These are phyloP conservation scores for Axilococcus clingmanii DNA, from an alignment of 139 green algal species.

Conservation along the genomic window DNA sequence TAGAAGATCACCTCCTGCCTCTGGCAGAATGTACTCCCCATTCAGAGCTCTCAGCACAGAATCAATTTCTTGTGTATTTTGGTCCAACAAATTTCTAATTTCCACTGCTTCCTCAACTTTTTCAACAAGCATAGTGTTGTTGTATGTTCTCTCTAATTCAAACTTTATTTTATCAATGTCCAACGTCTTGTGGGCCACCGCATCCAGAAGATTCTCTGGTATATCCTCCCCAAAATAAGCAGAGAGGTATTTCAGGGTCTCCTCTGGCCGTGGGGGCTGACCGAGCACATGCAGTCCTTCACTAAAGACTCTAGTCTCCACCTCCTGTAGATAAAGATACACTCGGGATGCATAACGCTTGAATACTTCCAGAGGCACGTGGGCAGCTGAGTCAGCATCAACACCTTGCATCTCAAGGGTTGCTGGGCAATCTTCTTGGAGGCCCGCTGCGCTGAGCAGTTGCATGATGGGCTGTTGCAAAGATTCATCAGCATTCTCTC, in stretches of 20 bases:
- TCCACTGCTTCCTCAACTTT: conserved; percentile 59
- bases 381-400: conserved; percentile 27
- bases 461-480: conserved; percentile 51
- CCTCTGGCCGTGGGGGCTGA: conserved; percentile 26
- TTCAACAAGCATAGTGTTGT: neutral
- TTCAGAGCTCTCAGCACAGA: conserved; percentile 61
- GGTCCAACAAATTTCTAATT: conserved; percentile 66
- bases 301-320: conserved; percentile 92
- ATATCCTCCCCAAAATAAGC: conserved; percentile 65
- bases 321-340: conserved; percentile 75
- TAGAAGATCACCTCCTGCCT: conserved; percentile 88
- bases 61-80: conserved; percentile 76
- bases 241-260: conserved; percentile 56
- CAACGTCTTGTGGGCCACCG: conserved; percentile 25
- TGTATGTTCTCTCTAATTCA: neutral
- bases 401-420: conserved; percentile 29
- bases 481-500: conserved; percentile 39
- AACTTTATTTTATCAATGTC: neutral
- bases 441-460: conserved; percentile 27
- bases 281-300: conserved; percentile 92
- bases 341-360: conserved; percentile 56
- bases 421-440: conserved; percentile 59
- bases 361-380: conserved; percentile 43
- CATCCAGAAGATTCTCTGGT: conserved; percentile 43
- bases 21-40: conserved; percentile 80